Conservation (phyloP, 208 protist species). For the Trypanosoma brucei region DNA sequence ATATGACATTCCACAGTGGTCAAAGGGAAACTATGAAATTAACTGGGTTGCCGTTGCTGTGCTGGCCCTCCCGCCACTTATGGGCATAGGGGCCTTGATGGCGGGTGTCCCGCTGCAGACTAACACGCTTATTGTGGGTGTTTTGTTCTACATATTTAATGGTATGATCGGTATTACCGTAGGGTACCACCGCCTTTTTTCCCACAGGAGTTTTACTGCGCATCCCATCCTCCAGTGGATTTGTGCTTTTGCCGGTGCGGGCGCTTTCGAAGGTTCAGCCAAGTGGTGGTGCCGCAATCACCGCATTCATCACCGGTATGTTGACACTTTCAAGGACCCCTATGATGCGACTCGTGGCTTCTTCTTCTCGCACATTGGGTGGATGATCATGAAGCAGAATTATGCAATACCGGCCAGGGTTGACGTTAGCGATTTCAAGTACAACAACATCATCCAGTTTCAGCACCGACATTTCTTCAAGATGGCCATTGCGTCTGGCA, state of each 20-base stretch:
- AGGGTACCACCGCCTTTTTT: constrained; percentile 89
- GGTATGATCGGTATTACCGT: constrained; percentile 87
- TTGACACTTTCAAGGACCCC: constrained; percentile 89
- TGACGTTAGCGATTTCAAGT: constrained; percentile 81
- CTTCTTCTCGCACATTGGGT: constrained; percentile 88
- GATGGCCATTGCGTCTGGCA: constrained; percentile 77
- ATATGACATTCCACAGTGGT: constrained; percentile 48
- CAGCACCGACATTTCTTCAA: constrained; percentile 86
- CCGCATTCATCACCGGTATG: constrained; percentile 89
- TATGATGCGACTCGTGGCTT: constrained; percentile 89
- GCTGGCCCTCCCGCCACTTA: constrained; percentile 43
- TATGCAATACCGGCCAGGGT: constrained; percentile 74
- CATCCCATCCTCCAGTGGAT: constrained; percentile 53
- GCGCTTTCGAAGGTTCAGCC: constrained; percentile 87
- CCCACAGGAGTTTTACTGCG: constrained; percentile 81
- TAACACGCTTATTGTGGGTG: constrained; percentile 61
- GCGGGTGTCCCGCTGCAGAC: constrained; percentile 57
- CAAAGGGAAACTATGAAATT: constrained; percentile 65
- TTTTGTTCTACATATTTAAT: constrained; percentile 78
- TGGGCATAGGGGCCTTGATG: constrained; percentile 21
- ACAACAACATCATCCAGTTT: constrained; percentile 80
- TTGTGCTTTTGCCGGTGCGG: constrained; percentile 73
- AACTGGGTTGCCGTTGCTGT: constrained; percentile 76
- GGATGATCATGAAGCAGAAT: constrained; percentile 92
- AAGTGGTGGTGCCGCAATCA: constrained; percentile 90